phyloP scores from a whole-genome alignment of 2,329 filamentous ascomycete genomes.

The Berkeleyomyces basicola region DNA sequence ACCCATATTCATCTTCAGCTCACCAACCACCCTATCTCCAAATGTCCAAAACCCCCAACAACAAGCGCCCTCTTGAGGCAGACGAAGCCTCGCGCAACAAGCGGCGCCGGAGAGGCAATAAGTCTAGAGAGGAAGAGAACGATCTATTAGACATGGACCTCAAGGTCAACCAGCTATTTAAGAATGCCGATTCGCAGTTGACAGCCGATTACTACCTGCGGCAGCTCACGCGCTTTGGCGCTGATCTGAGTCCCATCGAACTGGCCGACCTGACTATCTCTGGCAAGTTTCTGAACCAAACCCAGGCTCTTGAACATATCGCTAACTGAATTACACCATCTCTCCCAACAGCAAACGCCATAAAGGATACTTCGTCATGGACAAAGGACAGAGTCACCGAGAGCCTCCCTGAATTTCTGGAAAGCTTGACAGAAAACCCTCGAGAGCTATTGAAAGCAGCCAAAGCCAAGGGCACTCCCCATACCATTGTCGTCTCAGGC shows the following conservation, averaged over 20 bases:
- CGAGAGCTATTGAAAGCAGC: slow-evolving; percentile 46
- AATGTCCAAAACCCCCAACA: slow-evolving; percentile 28
- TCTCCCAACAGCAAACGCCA: slow-evolving; percentile 43
- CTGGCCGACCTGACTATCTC: slow-evolving; percentile 67
- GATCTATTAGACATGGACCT: slow-evolving; percentile 48
- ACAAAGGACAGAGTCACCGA: slow-evolving; percentile 40
- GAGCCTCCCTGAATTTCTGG: slow-evolving; percentile 46
- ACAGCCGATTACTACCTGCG: slow-evolving; percentile 76
- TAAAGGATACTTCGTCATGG: slow-evolving; percentile 68
- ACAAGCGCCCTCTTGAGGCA: slow-evolving; percentile 37
- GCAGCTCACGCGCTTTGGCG: slow-evolving; percentile 59
- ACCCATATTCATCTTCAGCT: not conserved
- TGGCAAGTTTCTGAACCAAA: slow-evolving; percentile 31
- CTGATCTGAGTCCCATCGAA: slow-evolving; percentile 68
- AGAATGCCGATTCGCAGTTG: slow-evolving; percentile 65
- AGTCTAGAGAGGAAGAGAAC: slow-evolving; percentile 38
- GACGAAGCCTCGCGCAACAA: slow-evolving; percentile 16
- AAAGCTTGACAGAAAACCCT: slow-evolving; percentile 41
- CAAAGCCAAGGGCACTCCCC: slow-evolving; percentile 54
- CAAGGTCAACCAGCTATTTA: slow-evolving; percentile 64
- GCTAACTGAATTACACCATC: not conserved
- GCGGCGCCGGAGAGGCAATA: slow-evolving; percentile 37
- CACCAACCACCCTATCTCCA: not conserved
- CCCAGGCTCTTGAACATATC: not conserved
- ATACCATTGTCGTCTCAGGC: slow-evolving; percentile 76